These are phyloP conservation scores for Circinella umbellata DNA, from an alignment of 371 early-diverging fungal genomes.

Conservation along the genomic window DNA sequence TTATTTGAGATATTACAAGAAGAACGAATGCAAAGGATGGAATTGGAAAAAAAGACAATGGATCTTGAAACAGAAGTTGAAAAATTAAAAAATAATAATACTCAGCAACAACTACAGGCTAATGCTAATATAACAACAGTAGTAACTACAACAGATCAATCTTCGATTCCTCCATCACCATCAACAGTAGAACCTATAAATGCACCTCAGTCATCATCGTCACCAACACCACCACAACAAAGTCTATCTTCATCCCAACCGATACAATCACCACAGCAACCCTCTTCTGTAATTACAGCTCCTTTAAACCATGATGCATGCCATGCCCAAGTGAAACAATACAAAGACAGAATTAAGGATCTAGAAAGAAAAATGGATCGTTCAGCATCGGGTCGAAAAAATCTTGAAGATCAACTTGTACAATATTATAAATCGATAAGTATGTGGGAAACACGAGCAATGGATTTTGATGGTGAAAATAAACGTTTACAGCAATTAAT, in stretches of 20 bases:
- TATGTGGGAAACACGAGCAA: background rate
- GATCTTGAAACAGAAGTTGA: slow-evolving; percentile 7
- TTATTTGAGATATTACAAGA: slow-evolving; percentile 3
- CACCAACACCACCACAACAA: background rate
- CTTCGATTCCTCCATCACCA: background rate
- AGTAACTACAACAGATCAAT: background rate
- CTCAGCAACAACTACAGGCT: background rate
- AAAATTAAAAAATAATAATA: background rate
- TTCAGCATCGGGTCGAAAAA: slow-evolving; percentile 8
- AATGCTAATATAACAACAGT: background rate
- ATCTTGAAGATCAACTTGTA: background rate
- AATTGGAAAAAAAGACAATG: slow-evolving; percentile 7
- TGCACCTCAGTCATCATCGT: background rate
- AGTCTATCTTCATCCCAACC: background rate
- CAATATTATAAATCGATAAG: background rate
- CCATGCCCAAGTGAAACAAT: background rate
- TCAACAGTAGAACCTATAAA: background rate
- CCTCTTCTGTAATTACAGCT: background rate
- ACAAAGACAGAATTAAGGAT: background rate
- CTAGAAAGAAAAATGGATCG: slow-evolving; percentile 7
- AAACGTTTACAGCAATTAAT: background rate
- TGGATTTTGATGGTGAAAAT: background rate
- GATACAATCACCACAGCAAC: background rate
- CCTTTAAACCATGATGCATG: background rate
- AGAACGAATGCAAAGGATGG: slow-evolving; percentile 4